Evolutionary conservation across 352 stramenopile genomes (phyloP), one percentile per base, ranked within the genome.

Genomic region (Phytopythium kandeliae): DNA sequence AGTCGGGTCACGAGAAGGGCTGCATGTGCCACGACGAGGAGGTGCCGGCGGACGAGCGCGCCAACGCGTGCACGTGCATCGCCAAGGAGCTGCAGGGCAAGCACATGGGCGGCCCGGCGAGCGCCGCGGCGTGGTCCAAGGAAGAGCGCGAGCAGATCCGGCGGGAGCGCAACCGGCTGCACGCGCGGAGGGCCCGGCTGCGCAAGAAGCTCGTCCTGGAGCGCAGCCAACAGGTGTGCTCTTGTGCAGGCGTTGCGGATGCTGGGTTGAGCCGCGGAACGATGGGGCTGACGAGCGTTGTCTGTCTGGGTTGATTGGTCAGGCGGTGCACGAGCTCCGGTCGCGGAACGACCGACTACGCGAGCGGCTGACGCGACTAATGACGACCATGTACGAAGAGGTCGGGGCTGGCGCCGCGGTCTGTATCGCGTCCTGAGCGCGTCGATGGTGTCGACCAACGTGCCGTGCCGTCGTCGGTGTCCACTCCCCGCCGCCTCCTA

Each of bases 181-280:
- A 90, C 58, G 79, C 79, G 22, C 74, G 79, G 46, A 72, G 79
- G 45, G 79, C 79, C 36, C 79, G 76, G 30, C 69, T 88, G 22
- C 79, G 79, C 55, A 90, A 88, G 70, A 90, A 90, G 64, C 64
- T 88, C 58, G 74, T 90, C 48, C 72, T 90, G 16, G 79, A 88
- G 61, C 83, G 78, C 48, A 87, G 71, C 51, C 78, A 86, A 45
- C 69, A 89, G 71, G 75, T 87, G 60, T 45, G 45, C 42, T 36
- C 3, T 13, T 49, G 28, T 9, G 28, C n/a, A n/a, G n/a, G n/a
- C n/a, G n/a, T n/a, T 31, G 4, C 28, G 9, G 4, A 4, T 4
- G 9, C 28, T 31, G 57, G 37, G 28, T 43, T 7, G 2, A n/a
- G 24, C 10, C 17, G n/a, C 35, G 17, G 35, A 55, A 47, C 40